These are phyloP conservation scores for Vitis labrusca DNA, from an alignment of 164 flowering plant genomes.

Conservation along the genomic window DNA sequence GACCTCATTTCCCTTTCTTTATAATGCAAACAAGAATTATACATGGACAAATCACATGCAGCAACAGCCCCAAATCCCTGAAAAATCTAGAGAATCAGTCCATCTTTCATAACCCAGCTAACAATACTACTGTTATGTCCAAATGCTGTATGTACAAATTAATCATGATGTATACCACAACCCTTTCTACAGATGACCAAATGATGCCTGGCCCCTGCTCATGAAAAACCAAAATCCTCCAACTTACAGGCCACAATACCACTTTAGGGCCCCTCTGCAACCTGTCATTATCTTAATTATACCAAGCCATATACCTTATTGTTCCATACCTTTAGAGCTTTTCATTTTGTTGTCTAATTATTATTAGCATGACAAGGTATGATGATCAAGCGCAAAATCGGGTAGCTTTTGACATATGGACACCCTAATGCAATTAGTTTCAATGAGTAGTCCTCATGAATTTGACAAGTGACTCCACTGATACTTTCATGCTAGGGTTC, in stretches of 20 bases:
- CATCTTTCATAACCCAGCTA: too few relatives aligned
- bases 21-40: too few relatives aligned
- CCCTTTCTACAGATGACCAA: too few relatives aligned
- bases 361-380: background rate
- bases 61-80: too few relatives aligned
- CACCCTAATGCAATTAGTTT: background rate
- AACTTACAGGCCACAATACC: background rate
- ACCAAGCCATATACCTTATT: background rate
- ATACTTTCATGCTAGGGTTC: too few relatives aligned
- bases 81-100: too few relatives aligned
- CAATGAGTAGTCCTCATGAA: constrained; percentile 13
- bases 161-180: too few relatives aligned
- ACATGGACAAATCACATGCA: too few relatives aligned
- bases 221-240: background rate
- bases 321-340: background rate
- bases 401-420: constrained; percentile 15
- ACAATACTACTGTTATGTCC: too few relatives aligned
- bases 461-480: constrained; percentile 12
- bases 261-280: background rate
- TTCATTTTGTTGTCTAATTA: background rate
- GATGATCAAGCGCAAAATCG: background rate
- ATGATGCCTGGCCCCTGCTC: background rate
- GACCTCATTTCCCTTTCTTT: too few relatives aligned
- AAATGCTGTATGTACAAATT: too few relatives aligned
- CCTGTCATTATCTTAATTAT: constrained; percentile 7